These are phyloP conservation scores for Kodamaea sp. DNA, from an alignment of 1,139 yeast species.

Conservation along the genomic window DNA sequence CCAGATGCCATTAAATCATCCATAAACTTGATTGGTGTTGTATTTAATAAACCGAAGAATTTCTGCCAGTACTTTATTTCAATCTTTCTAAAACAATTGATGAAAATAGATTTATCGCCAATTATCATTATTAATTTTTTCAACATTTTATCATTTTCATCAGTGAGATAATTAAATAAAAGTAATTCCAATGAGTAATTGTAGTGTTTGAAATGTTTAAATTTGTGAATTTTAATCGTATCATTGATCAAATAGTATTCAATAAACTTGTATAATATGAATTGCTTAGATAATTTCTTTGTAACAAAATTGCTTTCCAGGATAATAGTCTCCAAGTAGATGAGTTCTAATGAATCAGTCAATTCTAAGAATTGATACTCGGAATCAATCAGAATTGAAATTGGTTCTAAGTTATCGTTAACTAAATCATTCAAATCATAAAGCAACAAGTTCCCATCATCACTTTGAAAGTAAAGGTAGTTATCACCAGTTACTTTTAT, in stretches of 20 bases:
- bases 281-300: constrained; percentile 28
- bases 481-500: constrained; percentile 19
- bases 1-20: constrained; percentile 29
- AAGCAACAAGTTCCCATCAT: constrained; percentile 28
- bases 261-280: constrained; percentile 37
- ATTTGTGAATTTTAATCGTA: constrained; percentile 21
- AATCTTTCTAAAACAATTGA: constrained; percentile 43
- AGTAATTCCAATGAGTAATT: constrained; percentile 40
- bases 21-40: constrained; percentile 42
- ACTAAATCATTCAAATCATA: constrained; percentile 32
- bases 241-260: constrained; percentile 35
- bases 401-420: constrained; percentile 27
- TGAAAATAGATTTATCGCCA: constrained; percentile 30
- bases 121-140: constrained; percentile 29
- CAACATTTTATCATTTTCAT: constrained; percentile 16
- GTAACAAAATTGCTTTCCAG: constrained; percentile 14
- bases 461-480: constrained; percentile 23
- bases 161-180: constrained; percentile 33
- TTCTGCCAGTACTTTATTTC: constrained; percentile 40
- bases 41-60: constrained; percentile 32
- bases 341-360: constrained; percentile 22
- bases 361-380: constrained; percentile 6
- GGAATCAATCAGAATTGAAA: constrained; percentile 13
- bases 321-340: constrained; percentile 32
- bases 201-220: constrained; percentile 29